Base-by-base conservation (phyloP, 352 stramenopile genomes). In the Lagenidium giganteum region DNA sequence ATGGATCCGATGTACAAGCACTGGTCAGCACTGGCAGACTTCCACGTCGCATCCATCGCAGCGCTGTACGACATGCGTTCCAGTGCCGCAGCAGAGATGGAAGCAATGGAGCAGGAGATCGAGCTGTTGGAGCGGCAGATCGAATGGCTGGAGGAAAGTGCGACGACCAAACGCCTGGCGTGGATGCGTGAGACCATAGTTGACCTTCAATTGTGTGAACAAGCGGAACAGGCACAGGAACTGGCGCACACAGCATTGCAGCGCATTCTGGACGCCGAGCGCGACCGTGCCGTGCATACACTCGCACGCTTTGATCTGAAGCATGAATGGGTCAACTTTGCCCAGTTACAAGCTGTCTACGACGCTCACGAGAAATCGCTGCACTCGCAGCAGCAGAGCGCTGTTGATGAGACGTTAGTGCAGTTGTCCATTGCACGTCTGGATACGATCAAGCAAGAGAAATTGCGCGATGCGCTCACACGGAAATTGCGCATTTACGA, bases 361-460 rank as follows among this genome's bases (percentile, higher is more conserved):
- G n/a, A n/a, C n/a, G n/a, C n/a, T n/a, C n/a, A n/a, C n/a, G n/a
- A n/a, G n/a, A n/a, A n/a, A n/a, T n/a, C n/a, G n/a, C n/a, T n/a
- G n/a, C n/a, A n/a, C n/a, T n/a, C n/a, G n/a, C n/a, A n/a, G n/a
- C n/a, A n/a, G 3, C 42, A n/a, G 2, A 41, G 27, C 21, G 25
- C 29, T n/a, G 47, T 67, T 1, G 47, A 73, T 42, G 51, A 65
- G 38, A 47, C 26, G 3, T 43, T 73, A 4, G 49, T 73, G 3
- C 57, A 70, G 36, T 45, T 74, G 14, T 62, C 55, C 1, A 70
- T 74, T n/a, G 55, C 64, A 8, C 45, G 64, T 9, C 35, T 74
- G 17, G 56, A 74, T 36, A 42, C 47, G 40, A 68, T 70, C 50
- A 74, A 66, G 27, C 64, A 74, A 34, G 38, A 58, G 18, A 74